A percentile compares a stretch with the other conserved stretches of the same genome.
phyloP scores from a whole-genome alignment of 2,329 filamentous ascomycete species.

The Fusarium staphyleae region DNA sequence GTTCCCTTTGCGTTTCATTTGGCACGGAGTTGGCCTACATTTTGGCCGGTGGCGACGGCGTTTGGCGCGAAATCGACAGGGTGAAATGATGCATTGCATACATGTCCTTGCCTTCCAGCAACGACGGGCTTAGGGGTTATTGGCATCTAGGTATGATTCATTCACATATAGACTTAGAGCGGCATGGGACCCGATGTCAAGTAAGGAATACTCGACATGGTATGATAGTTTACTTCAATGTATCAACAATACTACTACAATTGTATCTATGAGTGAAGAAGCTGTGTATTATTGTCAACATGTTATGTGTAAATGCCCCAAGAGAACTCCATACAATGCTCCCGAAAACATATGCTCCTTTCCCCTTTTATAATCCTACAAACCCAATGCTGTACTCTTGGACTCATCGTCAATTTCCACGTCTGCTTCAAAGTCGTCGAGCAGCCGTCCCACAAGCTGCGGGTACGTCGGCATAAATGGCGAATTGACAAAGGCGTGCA shows the following conservation, averaged over 20 bases:
- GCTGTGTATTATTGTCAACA: conserved; percentile 1
- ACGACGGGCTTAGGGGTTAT: conserved; percentile 15
- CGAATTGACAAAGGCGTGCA: conserved; percentile 70
- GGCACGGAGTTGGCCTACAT: conserved; percentile 32
- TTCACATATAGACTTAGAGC: conserved; percentile 31
- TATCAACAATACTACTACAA: conserved; percentile 20
- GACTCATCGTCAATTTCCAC: conserved; percentile 37
- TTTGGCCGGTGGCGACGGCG: conserved; percentile 31
- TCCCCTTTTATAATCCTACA: neutral
- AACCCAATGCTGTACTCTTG: conserved; percentile 28
- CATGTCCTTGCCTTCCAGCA: conserved; percentile 25
- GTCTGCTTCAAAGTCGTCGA: conserved; percentile 40
- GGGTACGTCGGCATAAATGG: conserved; percentile 64
- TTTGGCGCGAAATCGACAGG: conserved; percentile 23
- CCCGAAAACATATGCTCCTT: neutral
- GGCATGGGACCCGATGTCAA: conserved; percentile 13
- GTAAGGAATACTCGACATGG: conserved; percentile 11
- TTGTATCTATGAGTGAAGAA: neutral
- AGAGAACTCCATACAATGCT: conserved; percentile 1
- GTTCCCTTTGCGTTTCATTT: conserved; percentile 9
- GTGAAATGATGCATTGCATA: conserved; percentile 16
- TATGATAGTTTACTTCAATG: conserved; percentile 25
- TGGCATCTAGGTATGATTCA: conserved; percentile 14
- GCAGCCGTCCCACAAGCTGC: conserved; percentile 55
- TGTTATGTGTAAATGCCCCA: neutral